These are phyloP conservation scores for Colletotrichum sp. DNA, from an alignment of 2,329 filamentous ascomycete species.

Conservation along the genomic window DNA sequence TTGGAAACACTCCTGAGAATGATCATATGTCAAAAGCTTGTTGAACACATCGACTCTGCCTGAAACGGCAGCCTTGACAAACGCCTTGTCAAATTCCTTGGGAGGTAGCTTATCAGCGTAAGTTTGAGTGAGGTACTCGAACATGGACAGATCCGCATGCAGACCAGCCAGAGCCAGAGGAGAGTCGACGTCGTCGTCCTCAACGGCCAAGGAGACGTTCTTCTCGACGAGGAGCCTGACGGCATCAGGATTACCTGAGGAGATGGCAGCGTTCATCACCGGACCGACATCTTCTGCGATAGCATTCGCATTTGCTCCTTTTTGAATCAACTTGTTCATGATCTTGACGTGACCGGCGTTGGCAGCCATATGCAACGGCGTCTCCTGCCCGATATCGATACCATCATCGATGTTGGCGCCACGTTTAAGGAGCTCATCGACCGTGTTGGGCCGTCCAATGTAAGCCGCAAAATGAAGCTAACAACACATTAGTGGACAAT, in stretches of 20 bases:
- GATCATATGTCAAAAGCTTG: slow-evolving; percentile 39
- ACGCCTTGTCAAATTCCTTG: slow-evolving; percentile 42
- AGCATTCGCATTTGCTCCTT: slow-evolving; percentile 42
- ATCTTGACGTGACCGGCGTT: slow-evolving; percentile 40
- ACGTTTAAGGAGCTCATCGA: slow-evolving; percentile 38
- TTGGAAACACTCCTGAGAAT: slow-evolving; percentile 35
- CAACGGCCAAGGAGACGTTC: slow-evolving; percentile 38
- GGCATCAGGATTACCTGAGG: slow-evolving; percentile 43
- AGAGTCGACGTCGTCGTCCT: slow-evolving; percentile 30
- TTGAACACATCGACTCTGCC: slow-evolving; percentile 45
- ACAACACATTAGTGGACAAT: background rate
- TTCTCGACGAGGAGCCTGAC: slow-evolving; percentile 43
- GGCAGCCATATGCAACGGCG: slow-evolving; percentile 45
- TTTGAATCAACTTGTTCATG: slow-evolving; percentile 42
- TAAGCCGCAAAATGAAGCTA: slow-evolving; percentile 35
- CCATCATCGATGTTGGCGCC: slow-evolving; percentile 38
- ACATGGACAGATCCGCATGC: slow-evolving; percentile 43
- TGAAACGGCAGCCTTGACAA: slow-evolving; percentile 40
- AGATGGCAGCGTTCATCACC: slow-evolving; percentile 46
- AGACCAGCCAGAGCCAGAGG: slow-evolving; percentile 43
- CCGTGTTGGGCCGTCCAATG: slow-evolving; percentile 38
- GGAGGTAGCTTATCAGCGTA: slow-evolving; percentile 42
- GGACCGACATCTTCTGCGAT: slow-evolving; percentile 29
- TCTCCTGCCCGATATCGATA: slow-evolving; percentile 32
- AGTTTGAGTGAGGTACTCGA: slow-evolving; percentile 43